Percentiles rank a stretch among this genome's conserved stretches.
Evolutionary conservation across 2,329 filamentous ascomycete genomes (phyloP).

Genomic region (Aurifilum marmelostoma): DNA sequence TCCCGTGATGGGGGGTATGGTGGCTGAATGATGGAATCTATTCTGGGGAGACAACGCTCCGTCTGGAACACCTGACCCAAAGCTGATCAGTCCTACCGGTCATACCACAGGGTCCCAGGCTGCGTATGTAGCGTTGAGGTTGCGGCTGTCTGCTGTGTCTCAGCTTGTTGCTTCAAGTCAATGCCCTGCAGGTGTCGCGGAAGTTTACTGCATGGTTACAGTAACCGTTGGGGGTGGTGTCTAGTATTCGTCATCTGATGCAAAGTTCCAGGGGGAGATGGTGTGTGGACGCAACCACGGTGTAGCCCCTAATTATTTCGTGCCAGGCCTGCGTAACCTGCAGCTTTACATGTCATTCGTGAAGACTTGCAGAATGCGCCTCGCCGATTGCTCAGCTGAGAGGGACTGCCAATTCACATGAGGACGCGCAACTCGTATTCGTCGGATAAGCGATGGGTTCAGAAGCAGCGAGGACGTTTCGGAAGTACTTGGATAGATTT

Average conservation of each 20-base stretch:
- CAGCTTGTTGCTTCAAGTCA: slow-evolving; percentile 1
- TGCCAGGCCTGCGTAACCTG: slow-evolving; percentile 5
- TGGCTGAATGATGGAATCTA: background rate
- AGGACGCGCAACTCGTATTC: background rate
- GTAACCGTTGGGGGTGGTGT: background rate
- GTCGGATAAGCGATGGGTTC: background rate
- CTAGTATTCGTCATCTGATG: slow-evolving; percentile 6
- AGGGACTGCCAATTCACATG: background rate
- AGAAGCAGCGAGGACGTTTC: background rate
- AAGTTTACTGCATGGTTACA: background rate
- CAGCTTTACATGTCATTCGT: background rate
- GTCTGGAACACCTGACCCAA: slow-evolving; percentile 12
- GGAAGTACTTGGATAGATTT: too few species aligned
- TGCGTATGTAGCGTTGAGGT: slow-evolving; percentile 11
- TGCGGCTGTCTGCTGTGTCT: slow-evolving; percentile 11
- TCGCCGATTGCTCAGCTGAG: background rate
- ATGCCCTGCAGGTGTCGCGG: background rate
- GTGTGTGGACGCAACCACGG: slow-evolving; percentile 8
- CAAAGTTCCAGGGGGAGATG: background rate
- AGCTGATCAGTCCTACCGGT: slow-evolving; percentile 9
- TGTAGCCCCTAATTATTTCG: slow-evolving; percentile 11
- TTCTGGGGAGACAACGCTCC: background rate
- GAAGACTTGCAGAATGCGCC: background rate
- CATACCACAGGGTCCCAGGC: slow-evolving; percentile 6
- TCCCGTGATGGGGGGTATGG: background rate